A percentile compares a stretch with the other conserved stretches of the same genome.
Conservation (phyloP, 768 basidiomycete genomes). For the Tulasnella sp. region DNA sequence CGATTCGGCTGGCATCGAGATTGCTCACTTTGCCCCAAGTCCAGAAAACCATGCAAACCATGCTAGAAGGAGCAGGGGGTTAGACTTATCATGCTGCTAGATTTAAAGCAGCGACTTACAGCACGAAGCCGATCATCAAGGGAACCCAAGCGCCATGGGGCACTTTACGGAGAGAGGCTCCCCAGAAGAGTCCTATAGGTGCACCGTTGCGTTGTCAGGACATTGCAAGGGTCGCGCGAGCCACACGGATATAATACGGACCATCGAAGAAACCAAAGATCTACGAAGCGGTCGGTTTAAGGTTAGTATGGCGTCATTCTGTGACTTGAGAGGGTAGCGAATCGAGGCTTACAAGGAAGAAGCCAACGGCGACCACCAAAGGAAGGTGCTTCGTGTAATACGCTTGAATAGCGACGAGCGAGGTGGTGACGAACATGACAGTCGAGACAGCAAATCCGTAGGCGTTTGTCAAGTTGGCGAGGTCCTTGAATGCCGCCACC, state of each 20-base stretch:
- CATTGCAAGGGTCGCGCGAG: not conserved
- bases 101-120: conserved; percentile 32
- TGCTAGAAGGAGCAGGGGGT: conserved; percentile 26
- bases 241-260: not conserved
- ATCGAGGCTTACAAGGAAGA: conserved; percentile 24
- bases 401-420: conserved; percentile 30
- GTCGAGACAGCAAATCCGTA: conserved; percentile 33
- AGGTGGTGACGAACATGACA: conserved; percentile 32
- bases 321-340: not conserved
- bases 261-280: conserved; percentile 60
- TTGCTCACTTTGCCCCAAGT: conserved; percentile 49
- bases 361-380: conserved; percentile 26
- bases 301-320: not conserved
- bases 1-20: not conserved
- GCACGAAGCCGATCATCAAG: conserved; percentile 45
- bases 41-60: conserved; percentile 51
- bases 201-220: not conserved
- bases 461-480: conserved; percentile 50
- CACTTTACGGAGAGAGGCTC: conserved; percentile 52
- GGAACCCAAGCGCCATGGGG: conserved; percentile 64
- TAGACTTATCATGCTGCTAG: not conserved
- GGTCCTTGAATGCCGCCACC: conserved; percentile 50
- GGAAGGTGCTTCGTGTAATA: conserved; percentile 28
- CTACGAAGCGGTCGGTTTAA: conserved; percentile 21
- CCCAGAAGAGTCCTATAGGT: conserved; percentile 48